Conservation (phyloP, 495 filamentous ascomycete genomes). For the Amorphotheca resinae region DNA sequence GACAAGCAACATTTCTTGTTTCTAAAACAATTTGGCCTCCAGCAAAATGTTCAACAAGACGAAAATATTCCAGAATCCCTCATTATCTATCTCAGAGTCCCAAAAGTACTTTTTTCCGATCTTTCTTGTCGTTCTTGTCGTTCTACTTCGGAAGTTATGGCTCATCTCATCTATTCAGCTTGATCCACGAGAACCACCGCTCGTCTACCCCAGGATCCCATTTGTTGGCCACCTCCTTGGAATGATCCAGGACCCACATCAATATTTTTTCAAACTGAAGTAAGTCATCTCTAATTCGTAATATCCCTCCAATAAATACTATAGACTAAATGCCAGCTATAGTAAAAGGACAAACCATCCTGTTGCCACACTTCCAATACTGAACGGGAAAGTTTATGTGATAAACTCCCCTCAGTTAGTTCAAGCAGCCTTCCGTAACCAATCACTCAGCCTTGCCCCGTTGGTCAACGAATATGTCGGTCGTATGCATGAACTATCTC, state of each 20-base stretch:
- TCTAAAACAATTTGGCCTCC: too few species aligned
- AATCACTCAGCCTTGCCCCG: slow-evolving; percentile 7
- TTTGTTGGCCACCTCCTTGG: slow-evolving; percentile 23
- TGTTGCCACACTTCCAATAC: slow-evolving; percentile 9
- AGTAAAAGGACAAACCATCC: slow-evolving; percentile 3
- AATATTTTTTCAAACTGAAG: slow-evolving; percentile 13
- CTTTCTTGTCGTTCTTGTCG: too few species aligned
- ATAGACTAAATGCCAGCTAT: too few species aligned
- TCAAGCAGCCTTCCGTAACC: slow-evolving; percentile 9
- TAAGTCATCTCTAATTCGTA: background rate
- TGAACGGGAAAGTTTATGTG: slow-evolving; percentile 8
- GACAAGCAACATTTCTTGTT: too few species aligned
- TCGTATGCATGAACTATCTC: too few species aligned
- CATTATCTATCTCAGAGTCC: too few species aligned
- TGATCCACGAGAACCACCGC: slow-evolving; percentile 20
- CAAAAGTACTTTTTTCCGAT: too few species aligned
- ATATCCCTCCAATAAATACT: background rate
- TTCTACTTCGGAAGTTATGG: too few species aligned
- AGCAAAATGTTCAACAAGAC: too few species aligned
- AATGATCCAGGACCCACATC: slow-evolving; percentile 15
- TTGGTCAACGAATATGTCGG: background rate
- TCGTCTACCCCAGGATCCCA: slow-evolving; percentile 21
- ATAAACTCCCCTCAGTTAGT: slow-evolving; percentile 19
- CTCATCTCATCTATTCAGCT: background rate
- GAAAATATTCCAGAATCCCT: too few species aligned